Percentiles rank a stretch among this genome's conserved stretches.
Evolutionary conservation across 768 basidiomycete genomes (phyloP).

Genomic region (Suillus brevipes): DNA sequence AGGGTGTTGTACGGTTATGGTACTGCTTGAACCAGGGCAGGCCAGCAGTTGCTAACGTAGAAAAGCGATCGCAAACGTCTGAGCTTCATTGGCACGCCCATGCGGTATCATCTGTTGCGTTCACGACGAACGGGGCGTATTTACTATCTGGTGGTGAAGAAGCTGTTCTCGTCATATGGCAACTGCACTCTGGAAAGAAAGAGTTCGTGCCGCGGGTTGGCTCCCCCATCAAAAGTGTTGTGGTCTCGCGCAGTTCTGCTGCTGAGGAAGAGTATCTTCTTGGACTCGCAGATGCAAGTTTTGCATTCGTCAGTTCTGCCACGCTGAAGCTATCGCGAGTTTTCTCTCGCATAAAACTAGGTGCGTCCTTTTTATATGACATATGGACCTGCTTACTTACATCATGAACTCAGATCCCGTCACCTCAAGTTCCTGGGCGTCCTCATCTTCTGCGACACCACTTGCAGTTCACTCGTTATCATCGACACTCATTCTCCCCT

Average conservation of each 20-base stretch:
- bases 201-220: constrained; percentile 94
- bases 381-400: not conserved
- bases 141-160: constrained; percentile 94
- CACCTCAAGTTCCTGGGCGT: constrained; percentile 34
- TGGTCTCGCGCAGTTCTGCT: constrained; percentile 50
- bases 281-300: constrained; percentile 78
- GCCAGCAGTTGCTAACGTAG: constrained; percentile 56
- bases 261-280: constrained; percentile 85
- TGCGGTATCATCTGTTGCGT: constrained; percentile 81
- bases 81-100: constrained; percentile 97
- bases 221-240: constrained; percentile 75
- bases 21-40: constrained; percentile 77
- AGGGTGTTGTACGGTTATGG: constrained; percentile 87
- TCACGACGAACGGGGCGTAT: constrained; percentile 90
- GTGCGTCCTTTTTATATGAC: constrained; percentile 39
- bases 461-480: constrained; percentile 76
- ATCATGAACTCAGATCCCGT: constrained; percentile 35
- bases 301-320: constrained; percentile 70
- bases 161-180: constrained; percentile 96
- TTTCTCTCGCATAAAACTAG: constrained; percentile 76
- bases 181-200: constrained; percentile 81
- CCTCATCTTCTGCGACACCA: constrained; percentile 50
- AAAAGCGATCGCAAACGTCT: constrained; percentile 82
- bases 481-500: constrained; percentile 80
- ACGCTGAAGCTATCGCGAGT: constrained; percentile 71